A percentile compares a stretch with the other conserved stretches of the same genome.
These are phyloP conservation scores for Rhodotorula sp. DNA, from an alignment of 1,284 basidiomycete species.

Conservation along the genomic window DNA sequence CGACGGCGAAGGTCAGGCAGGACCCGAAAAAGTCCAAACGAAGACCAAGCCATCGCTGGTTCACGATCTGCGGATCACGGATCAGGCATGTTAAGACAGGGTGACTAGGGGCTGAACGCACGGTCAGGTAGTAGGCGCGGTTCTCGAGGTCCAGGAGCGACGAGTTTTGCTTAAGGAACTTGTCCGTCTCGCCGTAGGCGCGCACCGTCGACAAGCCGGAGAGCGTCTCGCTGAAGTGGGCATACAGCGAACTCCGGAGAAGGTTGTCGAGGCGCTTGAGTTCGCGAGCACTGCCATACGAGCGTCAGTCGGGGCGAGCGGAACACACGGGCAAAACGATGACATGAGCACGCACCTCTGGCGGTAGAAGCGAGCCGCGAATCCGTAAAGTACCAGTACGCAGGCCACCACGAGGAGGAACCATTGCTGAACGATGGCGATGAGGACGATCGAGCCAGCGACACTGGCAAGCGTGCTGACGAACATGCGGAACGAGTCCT, in stretches of 20 bases:
- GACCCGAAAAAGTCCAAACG: constrained; percentile 82
- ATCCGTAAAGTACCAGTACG: constrained; percentile 57
- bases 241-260: constrained; percentile 71
- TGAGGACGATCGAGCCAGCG: constrained; percentile 70
- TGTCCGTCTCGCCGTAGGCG: constrained; percentile 61
- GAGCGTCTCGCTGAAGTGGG: constrained; percentile 85
- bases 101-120: constrained; percentile 49
- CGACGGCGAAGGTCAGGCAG: constrained; percentile 71
- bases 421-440: constrained; percentile 53
- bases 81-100: constrained; percentile 52
- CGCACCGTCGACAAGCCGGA: constrained; percentile 81
- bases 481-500: constrained; percentile 75
- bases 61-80: constrained; percentile 48
- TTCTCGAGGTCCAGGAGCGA: constrained; percentile 83
- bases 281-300: constrained; percentile 66
- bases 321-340: too few relatives aligned
- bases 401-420: constrained; percentile 65
- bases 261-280: constrained; percentile 77
- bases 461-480: constrained; percentile 65
- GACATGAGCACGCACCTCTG: constrained; percentile 12
- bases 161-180: constrained; percentile 72
- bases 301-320: not conserved
- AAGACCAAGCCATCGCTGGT: constrained; percentile 84
- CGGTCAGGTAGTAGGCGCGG: constrained; percentile 82
- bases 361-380: constrained; percentile 74